Evolutionary conservation across 352 stramenopile species (phyloP), one percentile per base, ranked within the genome.

Genomic region (Sclerospora graminicola): DNA sequence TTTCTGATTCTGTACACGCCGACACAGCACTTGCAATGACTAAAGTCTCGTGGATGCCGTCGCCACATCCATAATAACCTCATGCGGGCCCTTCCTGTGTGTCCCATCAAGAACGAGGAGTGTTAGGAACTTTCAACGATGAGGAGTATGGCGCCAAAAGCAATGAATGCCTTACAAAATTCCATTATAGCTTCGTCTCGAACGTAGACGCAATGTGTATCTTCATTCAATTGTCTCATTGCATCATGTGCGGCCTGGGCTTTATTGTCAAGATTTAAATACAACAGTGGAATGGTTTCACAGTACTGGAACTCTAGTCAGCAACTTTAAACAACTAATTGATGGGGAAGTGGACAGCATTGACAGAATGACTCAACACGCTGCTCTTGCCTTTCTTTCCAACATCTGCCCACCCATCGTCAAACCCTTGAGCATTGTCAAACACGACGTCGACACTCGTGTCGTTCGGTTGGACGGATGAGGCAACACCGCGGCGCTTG

Each of bases 251-350:
- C 36, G 9, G 67, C 57, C 24, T 51, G 49, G 8, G 52, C 36
- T 33, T 89, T 65, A 42, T 77, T 68, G 19, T 87, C 74, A 10
- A 91, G 57, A 32, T 84, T 88, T 48, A 91, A 49, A 32, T 91
- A 74, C 26, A 91, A 58, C 77, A 91, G 46, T 91, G 77, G 41
- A 91, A 91, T 11, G 80, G 75, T 44, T 91, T 77, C 23, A 91
- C 82, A 13, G 77, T 91, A 35, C 85, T 87, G 9, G 76, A 87
- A 44, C 70, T 85, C 32, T 87, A n/a, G 69, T 30, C 76, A 78
- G 72, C 66, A 35, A 76, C 80, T 45, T 89, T 91, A 32, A 91
- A 91, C 21, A 91, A 54, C 70, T 76, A 88, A 47, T 87, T 91
- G 50, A 91, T 84, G 4, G 80, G 80, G 42, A 77, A 91, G 0